A percentile compares a stretch with the other conserved stretches of the same genome.
phyloP scores from a whole-genome alignment of 495 filamentous ascomycete species.

The Oidiodendron maius region DNA sequence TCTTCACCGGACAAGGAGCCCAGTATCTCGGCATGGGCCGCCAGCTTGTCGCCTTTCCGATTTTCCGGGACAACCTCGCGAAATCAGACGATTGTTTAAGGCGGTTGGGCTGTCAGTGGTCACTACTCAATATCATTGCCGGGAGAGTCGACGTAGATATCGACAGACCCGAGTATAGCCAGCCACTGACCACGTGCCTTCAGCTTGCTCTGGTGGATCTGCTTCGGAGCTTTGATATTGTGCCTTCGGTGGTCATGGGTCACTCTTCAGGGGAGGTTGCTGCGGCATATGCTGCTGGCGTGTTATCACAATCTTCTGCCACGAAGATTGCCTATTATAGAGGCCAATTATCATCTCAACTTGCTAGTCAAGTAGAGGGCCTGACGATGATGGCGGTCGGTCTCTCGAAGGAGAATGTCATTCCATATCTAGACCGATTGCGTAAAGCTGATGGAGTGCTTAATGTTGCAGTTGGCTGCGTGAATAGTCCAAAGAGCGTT shows the following conservation, averaged over 20 bases:
- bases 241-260: constrained; percentile 48
- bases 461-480: constrained; percentile 35
- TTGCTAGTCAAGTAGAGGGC: constrained; percentile 21
- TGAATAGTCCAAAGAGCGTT: constrained; percentile 50
- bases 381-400: constrained; percentile 47
- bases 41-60: constrained; percentile 35
- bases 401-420: constrained; percentile 31
- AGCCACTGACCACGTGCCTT: constrained; percentile 45
- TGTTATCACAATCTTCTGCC: constrained; percentile 41
- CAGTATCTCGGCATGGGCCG: constrained; percentile 57
- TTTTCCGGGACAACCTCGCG: constrained; percentile 7
- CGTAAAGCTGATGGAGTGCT: constrained; percentile 10
- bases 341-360: constrained; percentile 11
- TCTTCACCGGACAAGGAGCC: constrained; percentile 18
- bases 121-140: constrained; percentile 4
- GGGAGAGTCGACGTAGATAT: too few relatives aligned
- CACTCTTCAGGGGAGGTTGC: constrained; percentile 64
- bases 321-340: constrained; percentile 48
- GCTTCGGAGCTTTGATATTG: constrained; percentile 45
- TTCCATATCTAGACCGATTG: constrained; percentile 26
- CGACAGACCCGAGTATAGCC: constrained; percentile 27
- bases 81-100: not conserved
- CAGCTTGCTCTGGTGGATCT: constrained; percentile 51
- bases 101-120: constrained; percentile 1
- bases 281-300: constrained; percentile 46